Evolutionary conservation across 2,329 filamentous ascomycete species (phyloP), one percentile per base, ranked within the genome.

Genomic region (Eutypa lata): DNA sequence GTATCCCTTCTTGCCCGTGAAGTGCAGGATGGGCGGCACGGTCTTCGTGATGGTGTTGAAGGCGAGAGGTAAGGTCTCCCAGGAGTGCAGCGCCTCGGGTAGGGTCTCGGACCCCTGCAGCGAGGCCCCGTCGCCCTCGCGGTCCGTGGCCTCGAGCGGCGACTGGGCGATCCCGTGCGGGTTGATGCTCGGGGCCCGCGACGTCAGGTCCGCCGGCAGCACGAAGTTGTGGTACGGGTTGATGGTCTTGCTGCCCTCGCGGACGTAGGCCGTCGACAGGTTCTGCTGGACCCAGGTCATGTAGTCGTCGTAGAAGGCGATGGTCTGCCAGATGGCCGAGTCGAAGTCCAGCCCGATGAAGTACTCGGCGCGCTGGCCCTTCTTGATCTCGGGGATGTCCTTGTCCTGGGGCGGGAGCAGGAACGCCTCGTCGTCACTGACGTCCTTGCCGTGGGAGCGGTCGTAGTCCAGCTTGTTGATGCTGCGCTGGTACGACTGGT

Each of bases 401-500:
- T 52, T 51, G 26, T 51, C 49, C 16, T 52, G 48, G 38, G 47
- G 24, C 19, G 47, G 44, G 7, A 35, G 38, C 42, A 57, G 49
- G 28, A 61, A 63, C 16, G 65, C 56, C 5, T 57, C 48, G 0
- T 61, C 54, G 1, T 56, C 58, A 16, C 42, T 55, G 21, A 53
- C 49, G 7, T 63, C 49, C 1, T 54, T 50, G 11, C 53, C 57
- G 1, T 56, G 53, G 7, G 53, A 53, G 31, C 62, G 59, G 35
- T 61, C 57, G 31, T 55, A 51, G 49, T 65, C 59, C 47, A 60
- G 58, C 53, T 60, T 58, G 43, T 60, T 54, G n/a, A 67, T 52
- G 19, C 52, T 63, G 1, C 74, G 70, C 50, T 69, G 69, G 33
- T 73, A 69, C 55, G 76, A 72, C 52, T 77, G 72, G n/a, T 69